Evolutionary conservation across 2,329 filamentous ascomycete genomes (phyloP).

Genomic region (Alternaria gaisen): DNA sequence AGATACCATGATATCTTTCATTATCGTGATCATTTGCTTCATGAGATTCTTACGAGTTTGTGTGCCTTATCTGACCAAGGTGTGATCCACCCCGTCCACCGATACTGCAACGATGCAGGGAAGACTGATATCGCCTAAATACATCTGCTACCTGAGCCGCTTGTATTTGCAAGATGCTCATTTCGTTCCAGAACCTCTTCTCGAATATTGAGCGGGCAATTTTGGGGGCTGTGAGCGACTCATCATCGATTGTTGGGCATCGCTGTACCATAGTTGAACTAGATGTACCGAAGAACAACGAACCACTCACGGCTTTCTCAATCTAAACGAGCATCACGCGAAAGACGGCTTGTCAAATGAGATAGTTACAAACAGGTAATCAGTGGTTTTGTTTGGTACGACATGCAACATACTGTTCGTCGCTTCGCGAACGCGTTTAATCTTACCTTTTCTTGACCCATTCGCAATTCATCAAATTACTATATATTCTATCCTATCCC

Average conservation of each 20-base stretch:
- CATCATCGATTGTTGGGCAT: neutral
- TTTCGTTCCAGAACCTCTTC: no score
- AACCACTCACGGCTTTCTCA: neutral
- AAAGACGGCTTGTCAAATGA: no score
- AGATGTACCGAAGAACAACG: neutral
- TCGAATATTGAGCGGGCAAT: neutral
- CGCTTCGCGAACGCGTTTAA: neutral
- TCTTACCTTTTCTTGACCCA: neutral
- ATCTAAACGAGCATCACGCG: no score
- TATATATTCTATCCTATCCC: neutral
- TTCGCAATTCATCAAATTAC: neutral
- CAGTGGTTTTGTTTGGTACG: neutral
- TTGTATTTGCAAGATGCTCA: neutral
- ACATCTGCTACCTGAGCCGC: neutral
- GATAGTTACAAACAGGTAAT: no score
- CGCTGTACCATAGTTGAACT: neutral
- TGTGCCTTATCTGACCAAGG: neutral
- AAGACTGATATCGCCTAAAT: neutral
- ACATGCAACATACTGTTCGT: neutral
- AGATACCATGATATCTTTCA: neutral
- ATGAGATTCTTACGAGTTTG: neutral
- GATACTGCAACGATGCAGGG: neutral
- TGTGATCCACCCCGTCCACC: neutral
- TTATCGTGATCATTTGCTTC: neutral
- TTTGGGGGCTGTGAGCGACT: neutral